Evolutionary conservation across 2,329 filamentous ascomycete genomes (phyloP), one percentile per base, ranked within the genome.

Genomic region (Hyphodiscus sp.): DNA sequence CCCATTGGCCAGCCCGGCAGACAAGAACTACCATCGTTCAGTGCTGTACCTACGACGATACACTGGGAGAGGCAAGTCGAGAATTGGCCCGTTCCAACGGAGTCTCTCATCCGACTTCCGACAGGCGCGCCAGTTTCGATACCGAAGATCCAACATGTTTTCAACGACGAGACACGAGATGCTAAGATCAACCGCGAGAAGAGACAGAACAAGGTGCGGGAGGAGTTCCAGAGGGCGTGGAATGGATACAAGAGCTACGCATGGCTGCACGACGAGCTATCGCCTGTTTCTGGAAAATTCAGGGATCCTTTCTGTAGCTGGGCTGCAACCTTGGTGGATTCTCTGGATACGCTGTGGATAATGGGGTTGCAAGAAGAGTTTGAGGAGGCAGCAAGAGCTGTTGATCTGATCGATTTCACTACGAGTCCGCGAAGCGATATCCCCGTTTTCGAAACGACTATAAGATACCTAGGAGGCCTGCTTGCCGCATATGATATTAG

Each of bases 401-500:
- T 91, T 20, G 77, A 77, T 53, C 70, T 80, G 6, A 92, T 96
- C 54, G 90, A 96, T 69, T 96, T 96, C 63, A 94, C 88, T 2
- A 86, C 80, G 11, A 85, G 82, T 26, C 70, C 75, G 15, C 76
- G 84, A 47, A 67, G 71, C 41, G 81, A 87, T 47, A 94, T 96
- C 45, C 91, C 90, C n/a, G 78, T 95, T 8, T 96, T 96, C 63
- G 91, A 96, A 71, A 95, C 91, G 0, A 89, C 85, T 11, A 96
- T 97, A 65, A 83, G 92, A 49, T 96, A 96, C 64, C 76, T 97
- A 4, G 92, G 92, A 30, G 92, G 92, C 1, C 74, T 97, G 44
- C 67, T 96, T 43, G 84, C 84, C 41, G 91, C 91, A 7, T 96
- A 92, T 67, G 92, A 97, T 71, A 77, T 96, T 52, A 91, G 87